Percentiles rank a stretch among this genome's conserved stretches.
Evolutionary conservation across 1,284 basidiomycete genomes (phyloP).

Genomic region (Tilletia setariae): DNA sequence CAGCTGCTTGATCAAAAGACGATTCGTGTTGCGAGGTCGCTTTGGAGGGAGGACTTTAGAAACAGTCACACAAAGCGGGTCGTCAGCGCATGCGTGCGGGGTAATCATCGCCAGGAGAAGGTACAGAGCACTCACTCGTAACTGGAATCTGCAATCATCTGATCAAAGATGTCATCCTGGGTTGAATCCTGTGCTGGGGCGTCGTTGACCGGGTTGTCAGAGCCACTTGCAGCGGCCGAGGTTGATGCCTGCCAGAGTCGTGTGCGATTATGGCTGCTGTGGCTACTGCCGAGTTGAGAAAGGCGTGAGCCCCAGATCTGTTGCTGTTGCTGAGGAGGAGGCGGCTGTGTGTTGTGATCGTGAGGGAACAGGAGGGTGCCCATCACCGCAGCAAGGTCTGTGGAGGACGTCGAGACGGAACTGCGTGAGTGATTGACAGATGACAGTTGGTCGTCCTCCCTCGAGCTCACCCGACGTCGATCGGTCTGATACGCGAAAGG

Average conservation of each 20-base stretch:
- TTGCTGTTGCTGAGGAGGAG: not conserved
- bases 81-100: slow-evolving; percentile 15
- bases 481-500: too few relatives aligned
- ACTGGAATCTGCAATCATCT: slow-evolving; percentile 41
- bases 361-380: slow-evolving; percentile 1
- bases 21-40: slow-evolving; percentile 4
- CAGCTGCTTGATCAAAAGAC: not conserved
- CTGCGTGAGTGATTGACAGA: too few relatives aligned
- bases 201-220: not conserved
- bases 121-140: slow-evolving; percentile 29
- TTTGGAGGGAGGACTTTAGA: slow-evolving; percentile 29
- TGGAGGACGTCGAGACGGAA: not conserved
- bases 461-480: too few relatives aligned
- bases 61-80: slow-evolving; percentile 24
- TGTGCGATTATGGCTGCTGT: slow-evolving; percentile 10
- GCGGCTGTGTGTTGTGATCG: not conserved
- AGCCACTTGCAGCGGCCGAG: not conserved
- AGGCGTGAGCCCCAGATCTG: slow-evolving; percentile 7
- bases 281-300: not conserved
- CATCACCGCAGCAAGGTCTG: slow-evolving; percentile 9
- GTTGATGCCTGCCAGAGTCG: slow-evolving; percentile 17
- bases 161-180: slow-evolving; percentile 49
- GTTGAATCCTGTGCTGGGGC: slow-evolving; percentile 25
- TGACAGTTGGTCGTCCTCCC: too few relatives aligned
- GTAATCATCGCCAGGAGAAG: slow-evolving; percentile 23